Evolutionary conservation across 129 eudicot genomes (phyloP).

Genomic region (Solidago caesia): DNA sequence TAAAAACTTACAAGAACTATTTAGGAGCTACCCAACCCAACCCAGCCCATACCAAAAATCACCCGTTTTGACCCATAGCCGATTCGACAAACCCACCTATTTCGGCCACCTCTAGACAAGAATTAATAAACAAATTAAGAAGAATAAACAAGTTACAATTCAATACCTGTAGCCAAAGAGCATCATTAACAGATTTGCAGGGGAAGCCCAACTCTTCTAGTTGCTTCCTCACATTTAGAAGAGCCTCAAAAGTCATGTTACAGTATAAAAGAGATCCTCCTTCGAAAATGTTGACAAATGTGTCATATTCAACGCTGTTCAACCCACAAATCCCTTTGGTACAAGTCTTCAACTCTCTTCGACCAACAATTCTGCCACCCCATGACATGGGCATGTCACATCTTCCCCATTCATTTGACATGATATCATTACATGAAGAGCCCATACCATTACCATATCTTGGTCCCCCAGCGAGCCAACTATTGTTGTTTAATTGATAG

Average conservation of each 20-base stretch:
- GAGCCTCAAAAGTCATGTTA: slow-evolving; percentile 93
- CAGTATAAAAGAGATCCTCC: slow-evolving; percentile 94
- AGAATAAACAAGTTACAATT: slow-evolving; percentile 17
- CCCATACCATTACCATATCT: slow-evolving; percentile 46
- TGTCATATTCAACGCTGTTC: slow-evolving; percentile 80
- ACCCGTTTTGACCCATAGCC: no score
- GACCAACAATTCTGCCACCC: slow-evolving; percentile 93
- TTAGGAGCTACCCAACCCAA: no score
- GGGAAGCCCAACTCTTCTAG: slow-evolving; percentile 96
- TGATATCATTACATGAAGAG: slow-evolving; percentile 53
- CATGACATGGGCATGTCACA: slow-evolving; percentile 73
- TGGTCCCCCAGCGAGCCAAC: slow-evolving; percentile 75
- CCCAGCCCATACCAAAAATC: no score
- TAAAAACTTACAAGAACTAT: not conserved
- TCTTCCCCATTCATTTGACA: slow-evolving; percentile 85
- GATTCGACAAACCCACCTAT: no score
- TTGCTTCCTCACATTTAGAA: slow-evolving; percentile 85
- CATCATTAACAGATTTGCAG: slow-evolving; percentile 93
- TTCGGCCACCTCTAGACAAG: no score
- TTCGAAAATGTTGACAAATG: slow-evolving; percentile 84
- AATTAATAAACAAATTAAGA: not conserved
- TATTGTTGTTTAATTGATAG: slow-evolving; percentile 61
- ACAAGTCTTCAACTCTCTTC: slow-evolving; percentile 67
- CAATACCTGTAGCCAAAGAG: slow-evolving; percentile 96
- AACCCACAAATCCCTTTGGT: slow-evolving; percentile 59